Conservation (phyloP, 768 basidiomycete genomes). For the Chalciporus chontae region DNA sequence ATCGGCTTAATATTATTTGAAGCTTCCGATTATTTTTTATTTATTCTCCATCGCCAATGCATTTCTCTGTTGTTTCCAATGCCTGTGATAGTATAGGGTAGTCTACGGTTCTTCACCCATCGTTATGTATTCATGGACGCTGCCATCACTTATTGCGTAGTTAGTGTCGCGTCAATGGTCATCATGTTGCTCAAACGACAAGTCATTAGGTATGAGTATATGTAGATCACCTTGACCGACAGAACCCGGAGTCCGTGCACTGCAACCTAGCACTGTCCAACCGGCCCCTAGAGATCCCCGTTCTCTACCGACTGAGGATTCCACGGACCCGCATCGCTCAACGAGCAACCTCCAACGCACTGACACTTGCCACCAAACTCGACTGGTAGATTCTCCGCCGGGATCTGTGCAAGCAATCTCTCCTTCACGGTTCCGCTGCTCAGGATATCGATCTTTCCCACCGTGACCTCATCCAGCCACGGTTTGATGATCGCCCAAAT, state of each 20-base stretch:
- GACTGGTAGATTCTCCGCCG: slow-evolving; percentile 75
- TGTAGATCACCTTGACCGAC: slow-evolving; percentile 23
- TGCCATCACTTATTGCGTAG: too few relatives aligned
- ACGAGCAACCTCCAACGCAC: slow-evolving; percentile 76
- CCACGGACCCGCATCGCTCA: slow-evolving; percentile 94
- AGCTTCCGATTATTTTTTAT: too few relatives aligned
- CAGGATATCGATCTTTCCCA: slow-evolving; percentile 89
- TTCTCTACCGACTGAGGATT: slow-evolving; percentile 35
- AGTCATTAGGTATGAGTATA: slow-evolving; percentile 28
- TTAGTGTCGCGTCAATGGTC: neutral
- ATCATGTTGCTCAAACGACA: slow-evolving; percentile 20
- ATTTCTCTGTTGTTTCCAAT: too few relatives aligned
- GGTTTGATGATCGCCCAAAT: slow-evolving; percentile 89
- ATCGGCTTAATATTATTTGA: neutral
- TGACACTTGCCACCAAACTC: slow-evolving; percentile 82
- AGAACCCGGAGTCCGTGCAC: slow-evolving; percentile 5
- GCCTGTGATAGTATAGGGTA: too few relatives aligned
- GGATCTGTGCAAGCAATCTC: slow-evolving; percentile 78
- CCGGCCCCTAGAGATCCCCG: slow-evolving; percentile 21
- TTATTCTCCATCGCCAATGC: too few relatives aligned
- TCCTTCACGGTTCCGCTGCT: slow-evolving; percentile 65
- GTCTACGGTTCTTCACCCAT: too few relatives aligned
- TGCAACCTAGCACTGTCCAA: neutral
- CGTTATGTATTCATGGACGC: too few relatives aligned
- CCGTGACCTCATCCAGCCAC: slow-evolving; percentile 95